Evolutionary conservation across 441 rosid genomes (phyloP).

Genomic region (Brassica hybrid): DNA sequence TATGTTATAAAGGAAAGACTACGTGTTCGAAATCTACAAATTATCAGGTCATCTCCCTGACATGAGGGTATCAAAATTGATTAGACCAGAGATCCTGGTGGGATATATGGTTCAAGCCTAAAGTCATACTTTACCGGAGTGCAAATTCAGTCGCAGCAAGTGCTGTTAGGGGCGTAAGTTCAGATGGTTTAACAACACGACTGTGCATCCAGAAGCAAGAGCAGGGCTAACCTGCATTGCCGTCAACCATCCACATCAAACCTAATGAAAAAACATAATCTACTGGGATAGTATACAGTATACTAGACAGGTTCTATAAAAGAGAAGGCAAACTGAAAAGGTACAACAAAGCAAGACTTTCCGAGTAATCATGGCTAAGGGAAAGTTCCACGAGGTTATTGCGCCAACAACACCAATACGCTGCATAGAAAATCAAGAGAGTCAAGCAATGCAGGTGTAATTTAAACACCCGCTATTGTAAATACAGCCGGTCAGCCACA

Average conservation of each 20-base stretch:
- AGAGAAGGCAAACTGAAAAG: background rate
- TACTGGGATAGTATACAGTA: slow-evolving; percentile 10
- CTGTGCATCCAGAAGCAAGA: slow-evolving; percentile 98
- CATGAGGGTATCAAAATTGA: slow-evolving; percentile 36
- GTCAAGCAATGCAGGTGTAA: slow-evolving; percentile 11
- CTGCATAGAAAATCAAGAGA: slow-evolving; percentile 51
- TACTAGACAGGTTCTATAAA: slow-evolving; percentile 19
- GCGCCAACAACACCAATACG: slow-evolving; percentile 98
- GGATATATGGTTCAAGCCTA: too few species aligned
- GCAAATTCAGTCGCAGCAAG: slow-evolving; percentile 95
- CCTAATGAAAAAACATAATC: background rate
- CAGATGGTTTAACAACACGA: slow-evolving; percentile 90
- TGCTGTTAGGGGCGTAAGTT: slow-evolving; percentile 93
- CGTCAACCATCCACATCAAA: slow-evolving; percentile 33
- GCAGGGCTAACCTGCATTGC: slow-evolving; percentile 82
- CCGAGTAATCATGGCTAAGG: slow-evolving; percentile 95
- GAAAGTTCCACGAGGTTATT: slow-evolving; percentile 97
- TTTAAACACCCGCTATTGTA: background rate
- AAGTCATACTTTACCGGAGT: too few species aligned
- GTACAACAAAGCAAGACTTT: slow-evolving; percentile 60
- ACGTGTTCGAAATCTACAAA: slow-evolving; percentile 8
- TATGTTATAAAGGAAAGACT: slow-evolving; percentile 18
- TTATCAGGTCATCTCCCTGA: slow-evolving; percentile 26
- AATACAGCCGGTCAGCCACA: background rate
- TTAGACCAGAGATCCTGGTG: slow-evolving; percentile 95